Conservation (phyloP, 768 basidiomycete genomes). For the Daedaleopsis nitida region DNA sequence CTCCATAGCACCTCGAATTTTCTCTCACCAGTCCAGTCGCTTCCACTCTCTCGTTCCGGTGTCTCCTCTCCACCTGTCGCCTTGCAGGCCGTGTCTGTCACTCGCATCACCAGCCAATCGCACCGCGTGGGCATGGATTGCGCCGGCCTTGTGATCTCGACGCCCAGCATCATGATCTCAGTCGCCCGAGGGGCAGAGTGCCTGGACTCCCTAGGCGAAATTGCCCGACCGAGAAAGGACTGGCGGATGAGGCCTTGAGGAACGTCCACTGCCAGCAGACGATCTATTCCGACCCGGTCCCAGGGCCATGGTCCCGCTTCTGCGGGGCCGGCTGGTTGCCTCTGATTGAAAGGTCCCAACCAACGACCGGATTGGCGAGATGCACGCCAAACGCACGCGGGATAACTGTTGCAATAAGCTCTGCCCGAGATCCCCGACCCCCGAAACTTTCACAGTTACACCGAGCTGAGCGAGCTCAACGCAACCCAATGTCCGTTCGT, state of each 20-base stretch:
- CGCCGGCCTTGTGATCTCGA: conserved; percentile 7
- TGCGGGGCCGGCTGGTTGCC: too few species aligned
- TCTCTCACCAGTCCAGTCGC: not conserved
- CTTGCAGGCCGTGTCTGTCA: not conserved
- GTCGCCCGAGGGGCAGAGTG: not conserved
- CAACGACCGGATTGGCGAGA: not conserved
- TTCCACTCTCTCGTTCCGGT: not conserved
- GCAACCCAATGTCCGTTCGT: not conserved
- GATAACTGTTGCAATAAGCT: not conserved
- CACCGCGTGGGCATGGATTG: conserved; percentile 2
- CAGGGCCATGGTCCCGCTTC: too few species aligned
- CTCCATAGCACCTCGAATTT: not conserved
- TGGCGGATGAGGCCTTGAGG: not conserved
- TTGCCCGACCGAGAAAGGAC: too few species aligned
- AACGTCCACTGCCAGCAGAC: not conserved
- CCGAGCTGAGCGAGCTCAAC: not conserved
- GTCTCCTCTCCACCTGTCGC: not conserved
- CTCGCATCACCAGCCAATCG: conserved; percentile 5
- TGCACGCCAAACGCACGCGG: not conserved
- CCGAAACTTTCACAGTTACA: not conserved
- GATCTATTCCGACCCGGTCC: too few species aligned
- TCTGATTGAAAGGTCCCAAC: too few species aligned
- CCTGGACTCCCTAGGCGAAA: not conserved
- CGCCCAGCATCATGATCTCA: conserved; percentile 12
- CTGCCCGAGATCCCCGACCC: conserved; percentile 10